Evolutionary conservation across 208 protist genomes (phyloP), one percentile per base, ranked within the genome.

Genomic region (Crithidia thermophila): DNA sequence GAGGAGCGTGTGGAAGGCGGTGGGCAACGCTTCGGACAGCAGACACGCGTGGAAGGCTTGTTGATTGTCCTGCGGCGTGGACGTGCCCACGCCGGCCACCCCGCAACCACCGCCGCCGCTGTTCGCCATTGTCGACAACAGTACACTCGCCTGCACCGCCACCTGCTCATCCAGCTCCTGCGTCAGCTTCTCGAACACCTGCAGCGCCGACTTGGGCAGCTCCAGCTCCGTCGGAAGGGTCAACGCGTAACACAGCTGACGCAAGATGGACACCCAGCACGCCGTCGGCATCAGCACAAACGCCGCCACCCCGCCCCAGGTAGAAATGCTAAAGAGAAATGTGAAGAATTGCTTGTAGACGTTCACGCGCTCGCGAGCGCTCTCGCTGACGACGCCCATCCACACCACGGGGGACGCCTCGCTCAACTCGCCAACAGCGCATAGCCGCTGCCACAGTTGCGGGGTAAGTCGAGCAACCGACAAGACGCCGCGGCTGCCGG

Each of bases 321-420:
- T 77, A 16, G 77, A 70, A 34, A 82, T 71, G 34, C 59, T 77
- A 31, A 88, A 82, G 3, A 94, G 30, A 42, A 82, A 77, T 6
- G 66, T 61, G 61, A 91, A 90, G 57, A 90, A 81, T 53, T 89
- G 79, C 37, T 75, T 67, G 72, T 90, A 91, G 45, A 91, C 81
- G 21, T 87, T 85, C 25, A 87, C 52, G 31, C 68, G 66, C 75
- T 94, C 88, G 0, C 83, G 77, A 9, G 77, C 65, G 20, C 40
- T 79, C 68, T 94, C 88, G 28, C 80, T 88, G 0, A 94, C 64
- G 18, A 94, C 78, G 31, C 81, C 85, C 70, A 86, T 74, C 52
- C 64, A 70, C 59, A 83, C 46, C 27, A 87, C 56, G 3, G 81
- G 72, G 4, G 72, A 69, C 10, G 69, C 71, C 31, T 70, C 73